Percentiles rank a stretch among this genome's conserved stretches.
Conservation (phyloP, 2,329 filamentous ascomycete species). For the Talaromyces sp. region DNA sequence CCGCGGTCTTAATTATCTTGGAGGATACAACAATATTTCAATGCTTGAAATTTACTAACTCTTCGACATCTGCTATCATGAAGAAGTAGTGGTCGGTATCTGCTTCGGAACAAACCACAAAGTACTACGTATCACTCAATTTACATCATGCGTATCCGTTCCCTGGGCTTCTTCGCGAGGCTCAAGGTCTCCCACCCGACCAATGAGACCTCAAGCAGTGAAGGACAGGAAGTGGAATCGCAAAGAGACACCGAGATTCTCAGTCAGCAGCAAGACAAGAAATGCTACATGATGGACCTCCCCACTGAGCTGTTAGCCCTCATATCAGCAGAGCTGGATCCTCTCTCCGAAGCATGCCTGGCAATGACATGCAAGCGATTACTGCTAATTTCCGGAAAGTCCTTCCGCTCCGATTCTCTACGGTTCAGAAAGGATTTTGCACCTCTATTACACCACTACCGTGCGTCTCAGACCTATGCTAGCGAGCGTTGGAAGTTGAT, state of each 20-base stretch:
- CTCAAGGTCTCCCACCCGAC: constrained; percentile 25
- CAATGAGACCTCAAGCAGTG: constrained; percentile 21
- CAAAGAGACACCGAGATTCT: constrained; percentile 14
- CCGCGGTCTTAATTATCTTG: neutral
- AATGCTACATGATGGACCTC: constrained; percentile 36
- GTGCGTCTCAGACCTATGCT: constrained; percentile 35
- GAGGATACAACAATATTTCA: neutral
- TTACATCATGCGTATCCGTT: constrained; percentile 9
- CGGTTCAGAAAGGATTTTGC: constrained; percentile 40
- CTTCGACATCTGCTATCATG: neutral
- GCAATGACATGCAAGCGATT: constrained; percentile 40
- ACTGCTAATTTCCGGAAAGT: constrained; percentile 31
- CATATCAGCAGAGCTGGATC: constrained; percentile 35
- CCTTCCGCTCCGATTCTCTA: constrained; percentile 32
- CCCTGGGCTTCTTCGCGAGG: constrained; percentile 26
- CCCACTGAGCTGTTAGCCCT: constrained; percentile 38
- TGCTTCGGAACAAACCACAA: neutral
- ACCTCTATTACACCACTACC: constrained; percentile 40
- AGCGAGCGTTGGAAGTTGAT: constrained; percentile 38
- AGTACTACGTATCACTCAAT: neutral
- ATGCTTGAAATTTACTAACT: neutral
- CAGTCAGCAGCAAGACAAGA: constrained; percentile 12
- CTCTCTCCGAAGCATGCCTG: constrained; percentile 35
- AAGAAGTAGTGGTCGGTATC: neutral
- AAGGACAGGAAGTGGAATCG: constrained; percentile 19